Evolutionary conservation across 805 yeast species (phyloP).

Genomic region (Spathaspora girioi): DNA sequence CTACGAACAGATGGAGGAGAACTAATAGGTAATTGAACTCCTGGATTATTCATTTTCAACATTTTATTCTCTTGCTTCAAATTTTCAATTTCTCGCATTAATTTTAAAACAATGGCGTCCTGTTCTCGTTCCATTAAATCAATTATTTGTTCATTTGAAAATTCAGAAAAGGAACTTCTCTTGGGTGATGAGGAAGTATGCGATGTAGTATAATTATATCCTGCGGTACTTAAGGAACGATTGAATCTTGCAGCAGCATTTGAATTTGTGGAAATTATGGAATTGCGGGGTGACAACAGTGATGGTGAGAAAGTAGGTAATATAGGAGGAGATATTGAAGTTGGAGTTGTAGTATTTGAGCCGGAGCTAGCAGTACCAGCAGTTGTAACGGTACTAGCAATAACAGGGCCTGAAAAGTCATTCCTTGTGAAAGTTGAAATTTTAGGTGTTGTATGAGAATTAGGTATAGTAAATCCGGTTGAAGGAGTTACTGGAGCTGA

Average conservation of each 20-base stretch:
- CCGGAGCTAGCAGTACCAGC: background rate
- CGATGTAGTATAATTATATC: background rate
- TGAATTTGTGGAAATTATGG: slow-evolving; percentile 1
- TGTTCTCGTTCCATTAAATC: slow-evolving; percentile 71
- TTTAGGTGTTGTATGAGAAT: background rate
- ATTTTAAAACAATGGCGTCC: slow-evolving; percentile 65
- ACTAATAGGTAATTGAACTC: background rate
- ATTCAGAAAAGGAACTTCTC: slow-evolving; percentile 2
- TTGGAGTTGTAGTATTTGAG: background rate
- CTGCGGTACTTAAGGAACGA: slow-evolving; percentile 1
- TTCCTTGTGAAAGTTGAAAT: background rate
- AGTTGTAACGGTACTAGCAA: background rate
- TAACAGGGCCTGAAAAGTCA: background rate
- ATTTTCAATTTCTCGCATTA: slow-evolving; percentile 57
- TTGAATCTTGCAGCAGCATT: background rate
- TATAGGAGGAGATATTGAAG: slow-evolving; percentile 1
- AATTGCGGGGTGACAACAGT: slow-evolving; percentile 8
- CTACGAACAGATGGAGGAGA: slow-evolving; percentile 3
- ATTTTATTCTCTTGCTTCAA: slow-evolving; percentile 50
- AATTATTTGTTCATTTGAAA: slow-evolving; percentile 43
- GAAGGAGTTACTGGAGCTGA: slow-evolving; percentile 1
- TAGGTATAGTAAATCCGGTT: background rate
- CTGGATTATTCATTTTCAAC: slow-evolving; percentile 4
- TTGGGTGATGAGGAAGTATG: slow-evolving; percentile 1
- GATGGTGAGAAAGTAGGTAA: slow-evolving; percentile 2